These are phyloP conservation scores for Oryza nivara DNA, from an alignment of 176 grass and related monocot genomes.

Conservation along the genomic window DNA sequence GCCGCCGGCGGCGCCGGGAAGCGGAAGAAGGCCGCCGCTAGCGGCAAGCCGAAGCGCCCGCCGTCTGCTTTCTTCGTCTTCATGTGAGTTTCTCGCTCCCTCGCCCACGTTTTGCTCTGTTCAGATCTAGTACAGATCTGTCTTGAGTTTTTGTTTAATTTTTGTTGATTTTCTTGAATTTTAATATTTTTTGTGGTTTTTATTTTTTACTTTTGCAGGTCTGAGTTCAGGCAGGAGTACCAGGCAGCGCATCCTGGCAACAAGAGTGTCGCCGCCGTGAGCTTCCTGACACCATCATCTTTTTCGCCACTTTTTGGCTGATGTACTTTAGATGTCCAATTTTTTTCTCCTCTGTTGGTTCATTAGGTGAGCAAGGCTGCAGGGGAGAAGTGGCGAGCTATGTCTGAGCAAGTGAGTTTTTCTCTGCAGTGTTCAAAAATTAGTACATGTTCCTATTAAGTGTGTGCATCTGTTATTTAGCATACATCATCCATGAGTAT, in stretches of 20 bases:
- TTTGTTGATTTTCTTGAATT: background rate
- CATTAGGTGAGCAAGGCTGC: conserved; percentile 87
- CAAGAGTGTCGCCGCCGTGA: conserved; percentile 69
- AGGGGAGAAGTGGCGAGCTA: conserved; percentile 67
- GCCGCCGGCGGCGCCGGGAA: conserved; percentile 43
- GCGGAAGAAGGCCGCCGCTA: conserved; percentile 59
- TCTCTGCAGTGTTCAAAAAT: conserved; percentile 4
- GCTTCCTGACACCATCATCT: conserved; percentile 14
- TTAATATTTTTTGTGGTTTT: background rate
- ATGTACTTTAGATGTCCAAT: conserved; percentile 25
- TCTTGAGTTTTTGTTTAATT: background rate
- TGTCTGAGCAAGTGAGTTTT: conserved; percentile 72
- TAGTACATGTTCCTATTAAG: conserved; percentile 21
- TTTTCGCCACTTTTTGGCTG: background rate
- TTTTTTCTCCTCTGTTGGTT: background rate
- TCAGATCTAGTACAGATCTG: conserved; percentile 53
- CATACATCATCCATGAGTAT: background rate
- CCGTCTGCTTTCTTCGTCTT: conserved; percentile 91
- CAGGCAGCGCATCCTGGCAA: conserved; percentile 70
- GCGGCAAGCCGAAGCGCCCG: conserved; percentile 88
- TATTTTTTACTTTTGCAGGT: conserved; percentile 41
- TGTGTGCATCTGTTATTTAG: background rate
- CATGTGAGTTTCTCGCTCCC: conserved; percentile 52
- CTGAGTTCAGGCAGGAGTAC: conserved; percentile 84
- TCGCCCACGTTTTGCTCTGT: background rate